A percentile compares a stretch with the other conserved stretches of the same genome.
These are phyloP conservation scores for Penicillium riverlandense DNA, from an alignment of 495 filamentous ascomycete genomes.

Conservation along the genomic window DNA sequence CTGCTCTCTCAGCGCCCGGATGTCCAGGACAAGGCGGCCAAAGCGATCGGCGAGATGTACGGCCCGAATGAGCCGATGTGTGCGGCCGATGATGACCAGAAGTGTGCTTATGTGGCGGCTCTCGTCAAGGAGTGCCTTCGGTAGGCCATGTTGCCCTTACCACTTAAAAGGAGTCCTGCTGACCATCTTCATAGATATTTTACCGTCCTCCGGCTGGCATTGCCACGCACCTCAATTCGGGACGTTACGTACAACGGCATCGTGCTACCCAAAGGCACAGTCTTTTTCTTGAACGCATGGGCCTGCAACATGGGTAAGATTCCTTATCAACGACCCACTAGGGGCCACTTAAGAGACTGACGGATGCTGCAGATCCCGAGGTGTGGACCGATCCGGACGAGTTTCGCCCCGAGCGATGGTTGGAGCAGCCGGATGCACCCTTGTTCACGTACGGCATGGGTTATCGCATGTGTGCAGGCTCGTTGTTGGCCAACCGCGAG, in stretches of 20 bases:
- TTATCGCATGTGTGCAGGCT: conserved; percentile 61
- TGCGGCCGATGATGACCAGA: conserved; percentile 53
- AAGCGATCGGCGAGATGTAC: conserved; percentile 49
- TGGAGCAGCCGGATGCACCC: conserved; percentile 55
- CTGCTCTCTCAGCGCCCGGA: conserved; percentile 50
- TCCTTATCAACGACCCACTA: not conserved
- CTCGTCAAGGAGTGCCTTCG: conserved; percentile 53
- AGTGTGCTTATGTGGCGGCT: conserved; percentile 51
- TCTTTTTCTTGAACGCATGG: conserved; percentile 60
- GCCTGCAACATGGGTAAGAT: conserved; percentile 53
- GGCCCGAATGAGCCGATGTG: conserved; percentile 46
- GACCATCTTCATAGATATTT: conserved; percentile 35
- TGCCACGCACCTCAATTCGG: conserved; percentile 53
- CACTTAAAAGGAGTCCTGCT: not conserved
- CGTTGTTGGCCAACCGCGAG: conserved; percentile 55
- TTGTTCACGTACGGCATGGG: conserved; percentile 57
- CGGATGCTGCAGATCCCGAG: conserved; percentile 36
- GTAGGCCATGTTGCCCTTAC: conserved; percentile 11
- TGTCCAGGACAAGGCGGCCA: conserved; percentile 51
- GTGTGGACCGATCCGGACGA: conserved; percentile 51
- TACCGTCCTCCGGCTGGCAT: conserved; percentile 52
- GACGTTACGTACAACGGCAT: conserved; percentile 51
- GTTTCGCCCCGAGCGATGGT: conserved; percentile 56
- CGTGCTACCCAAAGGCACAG: conserved; percentile 50
- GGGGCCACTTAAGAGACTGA: too few relatives aligned